phyloP scores from a whole-genome alignment of 148 eudicot genomes.

The Euryodendron excelsum region DNA sequence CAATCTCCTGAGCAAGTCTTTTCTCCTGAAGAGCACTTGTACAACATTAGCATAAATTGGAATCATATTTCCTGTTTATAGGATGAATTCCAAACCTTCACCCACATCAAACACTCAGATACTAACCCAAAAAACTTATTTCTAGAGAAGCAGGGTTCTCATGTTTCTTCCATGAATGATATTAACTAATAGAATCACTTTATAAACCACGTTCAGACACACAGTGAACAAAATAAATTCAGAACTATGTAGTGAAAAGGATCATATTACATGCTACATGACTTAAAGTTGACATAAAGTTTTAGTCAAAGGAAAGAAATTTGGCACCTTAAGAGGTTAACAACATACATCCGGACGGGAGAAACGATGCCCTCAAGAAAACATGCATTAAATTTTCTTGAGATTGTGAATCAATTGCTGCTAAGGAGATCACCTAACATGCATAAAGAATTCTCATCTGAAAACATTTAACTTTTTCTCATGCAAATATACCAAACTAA shows the following conservation, averaged over 20 bases:
- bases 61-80: background rate
- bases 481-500: background rate
- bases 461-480: background rate
- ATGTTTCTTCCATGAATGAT: background rate
- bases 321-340: background rate
- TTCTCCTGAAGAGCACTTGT: slow-evolving; percentile 49
- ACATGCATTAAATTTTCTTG: too few relatives aligned
- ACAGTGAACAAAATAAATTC: background rate
- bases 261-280: background rate
- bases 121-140: background rate
- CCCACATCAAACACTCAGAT: background rate
- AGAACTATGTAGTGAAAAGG: background rate
- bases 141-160: background rate
- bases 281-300: too few relatives aligned
- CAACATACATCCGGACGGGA: background rate
- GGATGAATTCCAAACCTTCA: background rate
- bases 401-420: too few relatives aligned
- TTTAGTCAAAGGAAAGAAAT: background rate
- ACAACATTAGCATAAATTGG: background rate
- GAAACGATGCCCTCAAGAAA: background rate
- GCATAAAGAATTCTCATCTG: background rate
- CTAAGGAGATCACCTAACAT: background rate
- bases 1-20: slow-evolving; percentile 66
- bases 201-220: background rate
- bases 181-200: background rate